Percentiles rank a stretch among this genome's conserved stretches.
Evolutionary conservation across 306 rosid genomes (phyloP).

Genomic region (Benincasa hispida): DNA sequence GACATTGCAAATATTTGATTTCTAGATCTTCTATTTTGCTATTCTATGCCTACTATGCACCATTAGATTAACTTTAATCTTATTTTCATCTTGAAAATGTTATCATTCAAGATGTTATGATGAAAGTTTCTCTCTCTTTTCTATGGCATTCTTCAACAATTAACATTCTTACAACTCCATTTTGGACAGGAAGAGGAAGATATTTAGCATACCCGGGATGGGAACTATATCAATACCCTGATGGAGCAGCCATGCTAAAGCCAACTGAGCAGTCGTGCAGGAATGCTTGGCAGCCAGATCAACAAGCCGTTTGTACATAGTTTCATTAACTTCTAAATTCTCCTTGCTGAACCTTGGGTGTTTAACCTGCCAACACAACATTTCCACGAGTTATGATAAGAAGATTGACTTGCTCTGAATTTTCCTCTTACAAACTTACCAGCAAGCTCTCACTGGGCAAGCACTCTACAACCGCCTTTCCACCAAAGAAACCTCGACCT

Average conservation of each 20-base stretch:
- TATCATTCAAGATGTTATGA: neutral
- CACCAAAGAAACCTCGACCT: constrained; percentile 66
- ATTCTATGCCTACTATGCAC: neutral
- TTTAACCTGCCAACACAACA: constrained; percentile 13
- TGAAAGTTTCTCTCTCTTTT: neutral
- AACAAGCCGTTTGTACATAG: constrained; percentile 26
- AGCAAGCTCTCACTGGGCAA: constrained; percentile 20
- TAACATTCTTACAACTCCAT: neutral
- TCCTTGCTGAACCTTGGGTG: constrained; percentile 49
- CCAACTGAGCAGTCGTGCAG: constrained; percentile 40
- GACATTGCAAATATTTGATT: neutral
- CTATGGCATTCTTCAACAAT: neutral
- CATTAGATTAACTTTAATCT: neutral
- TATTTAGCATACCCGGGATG: constrained; percentile 22
- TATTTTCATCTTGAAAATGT: neutral
- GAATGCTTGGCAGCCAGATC: constrained; percentile 28
- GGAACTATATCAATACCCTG: constrained; percentile 50
- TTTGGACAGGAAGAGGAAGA: neutral
- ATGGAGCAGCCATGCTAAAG: constrained; percentile 59
- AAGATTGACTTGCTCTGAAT: neutral
- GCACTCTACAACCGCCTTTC: constrained; percentile 44
- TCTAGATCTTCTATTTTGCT: neutral
- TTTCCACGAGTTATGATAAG: neutral
- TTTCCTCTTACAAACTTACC: constrained; percentile 24
- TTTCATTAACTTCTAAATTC: constrained; percentile 32